phyloP scores from a whole-genome alignment of 169 alveolate species.

The Blepharisma undulans region DNA sequence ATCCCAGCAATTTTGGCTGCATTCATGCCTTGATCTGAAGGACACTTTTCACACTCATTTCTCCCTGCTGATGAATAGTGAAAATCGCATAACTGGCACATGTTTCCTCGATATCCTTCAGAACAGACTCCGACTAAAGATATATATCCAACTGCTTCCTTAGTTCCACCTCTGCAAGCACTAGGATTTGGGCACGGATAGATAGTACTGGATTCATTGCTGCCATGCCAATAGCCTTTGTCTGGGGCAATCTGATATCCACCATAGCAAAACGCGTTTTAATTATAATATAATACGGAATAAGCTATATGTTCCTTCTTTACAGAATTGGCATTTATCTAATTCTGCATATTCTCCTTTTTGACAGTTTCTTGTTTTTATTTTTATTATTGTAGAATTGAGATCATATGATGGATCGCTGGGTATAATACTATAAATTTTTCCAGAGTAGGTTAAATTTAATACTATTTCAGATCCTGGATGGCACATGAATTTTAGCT shows the following conservation, averaged over 20 bases:
- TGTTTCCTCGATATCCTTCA: background rate
- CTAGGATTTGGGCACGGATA: background rate
- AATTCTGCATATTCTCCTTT: background rate
- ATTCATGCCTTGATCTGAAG: background rate
- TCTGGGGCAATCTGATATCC: background rate
- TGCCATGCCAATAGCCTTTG: slow-evolving; percentile 5
- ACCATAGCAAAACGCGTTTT: slow-evolving; percentile 14
- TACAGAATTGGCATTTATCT: background rate
- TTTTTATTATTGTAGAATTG: background rate
- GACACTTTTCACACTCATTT: background rate
- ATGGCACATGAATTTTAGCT: background rate
- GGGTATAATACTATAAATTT: too few species aligned
- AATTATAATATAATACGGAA: background rate
- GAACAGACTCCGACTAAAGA: background rate
- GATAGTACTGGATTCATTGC: background rate
- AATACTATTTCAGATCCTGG: background rate
- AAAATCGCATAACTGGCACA: background rate
- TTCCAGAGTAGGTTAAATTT: background rate
- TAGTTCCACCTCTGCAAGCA: slow-evolving; percentile 17
- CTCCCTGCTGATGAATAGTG: background rate
- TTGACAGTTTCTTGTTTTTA: background rate
- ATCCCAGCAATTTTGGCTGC: background rate
- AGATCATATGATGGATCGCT: background rate
- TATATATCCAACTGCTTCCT: background rate
- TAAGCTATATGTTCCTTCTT: background rate